Base-by-base conservation (phyloP, 176 grass and related monocot species). In the Ampelocalamus luodianensis region DNA sequence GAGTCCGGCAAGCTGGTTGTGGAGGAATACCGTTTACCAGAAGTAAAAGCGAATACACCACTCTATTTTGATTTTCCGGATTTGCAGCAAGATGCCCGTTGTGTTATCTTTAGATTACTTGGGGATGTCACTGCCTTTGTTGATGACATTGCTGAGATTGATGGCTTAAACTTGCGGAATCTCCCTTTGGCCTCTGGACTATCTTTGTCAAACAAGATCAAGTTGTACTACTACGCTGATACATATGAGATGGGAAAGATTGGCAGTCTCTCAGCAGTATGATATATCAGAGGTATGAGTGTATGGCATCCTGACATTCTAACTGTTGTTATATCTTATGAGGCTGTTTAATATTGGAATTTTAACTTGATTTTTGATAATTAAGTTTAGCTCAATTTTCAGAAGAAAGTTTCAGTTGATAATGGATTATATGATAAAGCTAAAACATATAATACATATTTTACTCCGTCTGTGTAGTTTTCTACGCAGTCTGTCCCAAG, bases 11-110 rank as follows among this genome's bases (percentile, higher is more conserved):
- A 92, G 55, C 73, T 94, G 36, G 78, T 83, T 44, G 83, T 99
- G 42, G 93, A 91, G 78, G 93, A 96, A 75, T 99, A 90, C 80
- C 91, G 96, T 72, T 77, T 99, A 55, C 96, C 96, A 55, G 91
- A 96, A 90, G 81, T 80, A 68, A 95, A 89, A 88, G 88, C 80
- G 3, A 92, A 87, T 26, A 94, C 91, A 67, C 36, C 85, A 56
- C 87, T 96, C 11, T 99, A 99, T 90, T 99, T 94, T 64, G 96
- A 99, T 86, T 99, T 99, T 74, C 84, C 84, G n/a, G 83, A 89
- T 68, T 79, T 89, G 8, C 89, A 92, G 53, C 74, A 92, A 78
- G 91, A 92, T 71, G 86, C 65, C 7, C 87, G 93, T 59, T 68
- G 86, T 72, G 80, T 96, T 70, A 82, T 96, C 83, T 96, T 99